These are phyloP conservation scores for Sugiyamaella grinbergsii DNA, from an alignment of 1,139 yeast species.

Conservation along the genomic window DNA sequence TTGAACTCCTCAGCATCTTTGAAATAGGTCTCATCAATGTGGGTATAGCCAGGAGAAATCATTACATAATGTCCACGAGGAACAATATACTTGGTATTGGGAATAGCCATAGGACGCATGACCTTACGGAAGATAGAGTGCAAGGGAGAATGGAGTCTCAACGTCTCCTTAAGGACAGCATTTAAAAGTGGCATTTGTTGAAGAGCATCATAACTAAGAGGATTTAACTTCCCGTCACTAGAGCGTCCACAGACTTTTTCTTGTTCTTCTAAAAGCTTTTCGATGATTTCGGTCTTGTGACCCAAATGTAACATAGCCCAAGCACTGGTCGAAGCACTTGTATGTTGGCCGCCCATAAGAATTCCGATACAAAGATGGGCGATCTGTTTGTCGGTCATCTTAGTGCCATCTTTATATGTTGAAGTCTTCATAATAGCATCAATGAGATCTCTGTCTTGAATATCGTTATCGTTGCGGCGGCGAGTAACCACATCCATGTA, in stretches of 20 bases:
- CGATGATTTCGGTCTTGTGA: constrained; percentile 79
- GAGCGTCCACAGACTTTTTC: constrained; percentile 56
- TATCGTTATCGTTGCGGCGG: constrained; percentile 71
- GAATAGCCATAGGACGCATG: constrained; percentile 72
- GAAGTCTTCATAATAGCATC: constrained; percentile 82
- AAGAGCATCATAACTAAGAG: constrained; percentile 73
- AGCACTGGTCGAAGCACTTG: constrained; percentile 93
- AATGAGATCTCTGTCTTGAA: constrained; percentile 83
- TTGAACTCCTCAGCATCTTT: constrained; percentile 66
- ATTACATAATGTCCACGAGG: constrained; percentile 89
- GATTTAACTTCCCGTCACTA: constrained; percentile 44
- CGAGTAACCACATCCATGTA: constrained; percentile 75
- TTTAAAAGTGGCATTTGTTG: constrained; percentile 79
- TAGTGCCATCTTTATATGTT: constrained; percentile 88
- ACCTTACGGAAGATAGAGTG: constrained; percentile 96
- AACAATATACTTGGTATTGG: constrained; percentile 75
- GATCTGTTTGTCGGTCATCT: constrained; percentile 93
- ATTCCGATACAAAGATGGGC: constrained; percentile 93
- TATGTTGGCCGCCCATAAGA: constrained; percentile 99
- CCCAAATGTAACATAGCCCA: constrained; percentile 93
- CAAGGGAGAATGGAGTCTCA: constrained; percentile 93
- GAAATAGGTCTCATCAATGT: constrained; percentile 74
- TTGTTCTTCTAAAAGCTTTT: constrained; percentile 76
- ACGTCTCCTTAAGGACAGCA: constrained; percentile 85
- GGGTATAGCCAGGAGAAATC: constrained; percentile 92